These are phyloP conservation scores for Graphilbum sp. DNA, from an alignment of 2,329 filamentous ascomycete genomes.

Conservation along the genomic window DNA sequence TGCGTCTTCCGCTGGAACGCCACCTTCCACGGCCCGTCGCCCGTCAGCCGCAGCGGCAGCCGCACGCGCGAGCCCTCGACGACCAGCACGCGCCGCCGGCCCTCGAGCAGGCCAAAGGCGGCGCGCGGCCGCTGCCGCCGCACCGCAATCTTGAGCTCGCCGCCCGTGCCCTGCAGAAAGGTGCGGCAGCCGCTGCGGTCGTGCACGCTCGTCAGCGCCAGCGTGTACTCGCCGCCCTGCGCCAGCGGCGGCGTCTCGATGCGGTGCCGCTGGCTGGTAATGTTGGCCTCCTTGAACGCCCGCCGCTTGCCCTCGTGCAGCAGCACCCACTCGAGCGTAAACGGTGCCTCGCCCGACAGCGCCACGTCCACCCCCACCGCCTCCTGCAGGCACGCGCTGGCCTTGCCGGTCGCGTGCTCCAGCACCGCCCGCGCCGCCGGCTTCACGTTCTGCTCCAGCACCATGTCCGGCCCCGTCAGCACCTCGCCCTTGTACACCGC, in stretches of 20 bases:
- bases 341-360: conserved; percentile 71
- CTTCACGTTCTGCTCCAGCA: conserved; percentile 79
- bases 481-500: conserved; percentile 56
- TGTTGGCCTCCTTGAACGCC: conserved; percentile 46
- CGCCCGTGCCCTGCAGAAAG: conserved; percentile 44
- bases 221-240: conserved; percentile 77
- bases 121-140: conserved; percentile 76
- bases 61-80: conserved; percentile 60
- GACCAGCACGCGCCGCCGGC: conserved; percentile 56
- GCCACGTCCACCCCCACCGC: conserved; percentile 57
- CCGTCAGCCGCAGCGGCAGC: conserved; percentile 71
- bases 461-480: conserved; percentile 42
- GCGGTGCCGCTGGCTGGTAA: conserved; percentile 45
- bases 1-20: too few species aligned
- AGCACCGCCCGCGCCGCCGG: conserved; percentile 74
- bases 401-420: conserved; percentile 32
- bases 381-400: conserved; percentile 70
- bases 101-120: conserved; percentile 72
- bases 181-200: conserved; percentile 79
- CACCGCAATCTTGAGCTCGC: conserved; percentile 72
- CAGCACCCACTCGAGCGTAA: conserved; percentile 81
- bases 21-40: conserved; percentile 71
- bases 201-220: conserved; percentile 72
- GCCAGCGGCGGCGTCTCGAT: conserved; percentile 61
- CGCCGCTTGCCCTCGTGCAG: conserved; percentile 76